Evolutionary conservation across 345 rosid genomes (phyloP), one percentile per base, ranked within the genome.

Genomic region (Noccaea caerulescens): DNA sequence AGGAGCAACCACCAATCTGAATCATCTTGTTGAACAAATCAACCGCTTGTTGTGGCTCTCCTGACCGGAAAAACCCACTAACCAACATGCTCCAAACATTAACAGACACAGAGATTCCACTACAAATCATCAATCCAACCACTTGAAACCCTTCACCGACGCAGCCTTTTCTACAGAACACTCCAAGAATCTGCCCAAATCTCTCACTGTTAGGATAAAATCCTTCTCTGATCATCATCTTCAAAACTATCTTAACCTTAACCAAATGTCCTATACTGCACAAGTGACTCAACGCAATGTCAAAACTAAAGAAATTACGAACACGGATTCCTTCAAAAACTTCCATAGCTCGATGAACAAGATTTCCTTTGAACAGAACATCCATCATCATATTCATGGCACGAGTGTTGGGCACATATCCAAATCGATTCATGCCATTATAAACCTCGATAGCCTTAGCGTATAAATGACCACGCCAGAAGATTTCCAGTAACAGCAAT

Each of bases 381-480:
- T 90, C 97, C 78, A 90, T 84, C 53, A 84, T 36, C 60, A 90
- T 75, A 34, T 90, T 90, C 56, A 70, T 72, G 0, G 89, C 90
- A 63, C 86, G 87, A 1, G 89, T 82, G 41, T 81, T 86, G 1
- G 87, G 88, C 14, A 62, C 68, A 68, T 76, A 88, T 18, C 97
- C 89, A 49, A 81, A 80, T 4, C 36, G 34, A 51, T 2, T 66
- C 92, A 90, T 82, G 68, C 81, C 67, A 32, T 50, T 79, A 59
- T 76, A 82, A 56, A 86, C 72, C 68, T 88, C 86, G 1, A 88
- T 67, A 47, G 89, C 89, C 69, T 75, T 83, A 16, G 54, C 80
- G 51, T 81, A 76, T 71, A 76, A 54, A 43, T 80, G 81, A 69
- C 89, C 93, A 62, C 76, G 85, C 95, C 97, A 90, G 69, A 79